phyloP scores from a whole-genome alignment of 2,329 filamentous ascomycete genomes.

The Cladosporium sp. region DNA sequence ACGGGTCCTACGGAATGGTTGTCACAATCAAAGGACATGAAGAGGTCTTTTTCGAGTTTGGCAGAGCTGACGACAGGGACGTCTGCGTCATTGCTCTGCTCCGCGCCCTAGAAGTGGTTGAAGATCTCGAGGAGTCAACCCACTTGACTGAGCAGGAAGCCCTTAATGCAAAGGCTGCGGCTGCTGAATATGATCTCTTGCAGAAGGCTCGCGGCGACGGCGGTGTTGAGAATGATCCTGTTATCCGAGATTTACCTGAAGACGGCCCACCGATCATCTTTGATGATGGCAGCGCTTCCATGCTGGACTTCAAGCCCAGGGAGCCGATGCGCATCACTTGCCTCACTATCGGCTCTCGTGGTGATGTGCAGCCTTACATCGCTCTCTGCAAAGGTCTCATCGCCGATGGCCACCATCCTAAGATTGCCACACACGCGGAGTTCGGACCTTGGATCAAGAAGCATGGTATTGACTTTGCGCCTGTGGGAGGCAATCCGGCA shows the following conservation, averaged over 20 bases:
- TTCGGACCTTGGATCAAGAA: slow-evolving; percentile 85
- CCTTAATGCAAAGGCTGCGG: slow-evolving; percentile 60
- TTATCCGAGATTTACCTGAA: slow-evolving; percentile 26
- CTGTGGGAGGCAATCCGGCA: slow-evolving; percentile 85
- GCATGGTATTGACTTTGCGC: slow-evolving; percentile 91
- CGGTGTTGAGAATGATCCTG: slow-evolving; percentile 39
- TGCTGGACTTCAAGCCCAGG: slow-evolving; percentile 86
- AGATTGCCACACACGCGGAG: slow-evolving; percentile 88
- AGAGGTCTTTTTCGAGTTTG: slow-evolving; percentile 95
- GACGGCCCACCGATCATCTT: slow-evolving; percentile 78
- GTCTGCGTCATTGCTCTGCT: slow-evolving; percentile 84
- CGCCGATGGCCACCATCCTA: slow-evolving; percentile 80
- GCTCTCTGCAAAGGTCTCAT: slow-evolving; percentile 88
- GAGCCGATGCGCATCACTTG: slow-evolving; percentile 83
- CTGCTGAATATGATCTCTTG: slow-evolving; percentile 58
- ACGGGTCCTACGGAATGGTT: slow-evolving; percentile 86
- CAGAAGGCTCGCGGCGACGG: slow-evolving; percentile 65
- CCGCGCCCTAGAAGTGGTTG: slow-evolving; percentile 70
- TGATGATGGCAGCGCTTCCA: slow-evolving; percentile 83
- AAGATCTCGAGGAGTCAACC: slow-evolving; percentile 69
- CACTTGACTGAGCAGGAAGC: slow-evolving; percentile 67
- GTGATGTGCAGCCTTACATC: slow-evolving; percentile 97
- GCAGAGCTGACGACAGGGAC: slow-evolving; percentile 73
- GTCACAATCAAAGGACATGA: slow-evolving; percentile 93
- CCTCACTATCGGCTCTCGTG: slow-evolving; percentile 90